These are phyloP conservation scores for Ilyonectria sp. DNA, from an alignment of 2,329 filamentous ascomycete genomes.

Conservation along the genomic window DNA sequence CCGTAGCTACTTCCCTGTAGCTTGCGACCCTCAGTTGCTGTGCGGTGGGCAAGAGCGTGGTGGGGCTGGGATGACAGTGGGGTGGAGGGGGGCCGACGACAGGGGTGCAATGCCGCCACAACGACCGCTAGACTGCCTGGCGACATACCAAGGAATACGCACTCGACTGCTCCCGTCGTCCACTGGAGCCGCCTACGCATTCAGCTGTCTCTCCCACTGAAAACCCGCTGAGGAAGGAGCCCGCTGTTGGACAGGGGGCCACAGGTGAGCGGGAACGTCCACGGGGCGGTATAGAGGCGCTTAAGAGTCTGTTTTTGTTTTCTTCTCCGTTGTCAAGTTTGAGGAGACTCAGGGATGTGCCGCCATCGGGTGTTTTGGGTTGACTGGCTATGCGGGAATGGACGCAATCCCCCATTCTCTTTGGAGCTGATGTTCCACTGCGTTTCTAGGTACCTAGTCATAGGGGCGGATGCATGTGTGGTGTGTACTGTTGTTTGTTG, in stretches of 20 bases:
- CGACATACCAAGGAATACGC: slow-evolving; percentile 4
- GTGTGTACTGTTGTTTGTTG: slow-evolving; percentile 20
- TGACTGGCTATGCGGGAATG: slow-evolving; percentile 33
- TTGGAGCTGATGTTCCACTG: slow-evolving; percentile 27
- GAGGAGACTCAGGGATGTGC: slow-evolving; percentile 40
- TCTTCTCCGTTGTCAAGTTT: slow-evolving; percentile 27
- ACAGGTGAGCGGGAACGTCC: too few species aligned
- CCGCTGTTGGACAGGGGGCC: too few species aligned
- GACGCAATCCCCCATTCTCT: slow-evolving; percentile 23
- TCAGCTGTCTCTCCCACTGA: neutral
- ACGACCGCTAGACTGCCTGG: slow-evolving; percentile 15
- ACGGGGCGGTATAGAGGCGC: too few species aligned
- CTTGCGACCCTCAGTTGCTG: neutral
- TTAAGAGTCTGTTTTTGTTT: neutral
- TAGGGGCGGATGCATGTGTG: slow-evolving; percentile 4
- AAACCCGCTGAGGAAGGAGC: neutral
- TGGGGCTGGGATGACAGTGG: slow-evolving; percentile 46
- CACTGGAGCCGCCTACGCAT: neutral
- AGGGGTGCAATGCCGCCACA: slow-evolving; percentile 26
- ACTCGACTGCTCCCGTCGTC: neutral
- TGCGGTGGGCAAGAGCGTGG: slow-evolving; percentile 22
- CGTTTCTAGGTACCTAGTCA: slow-evolving; percentile 1
- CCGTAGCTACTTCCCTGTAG: neutral
- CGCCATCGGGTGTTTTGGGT: slow-evolving; percentile 46
- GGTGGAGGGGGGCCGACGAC: slow-evolving; percentile 23